Conservation (phyloP, 73 alveolate species). For the Paramecium bursaria region DNA sequence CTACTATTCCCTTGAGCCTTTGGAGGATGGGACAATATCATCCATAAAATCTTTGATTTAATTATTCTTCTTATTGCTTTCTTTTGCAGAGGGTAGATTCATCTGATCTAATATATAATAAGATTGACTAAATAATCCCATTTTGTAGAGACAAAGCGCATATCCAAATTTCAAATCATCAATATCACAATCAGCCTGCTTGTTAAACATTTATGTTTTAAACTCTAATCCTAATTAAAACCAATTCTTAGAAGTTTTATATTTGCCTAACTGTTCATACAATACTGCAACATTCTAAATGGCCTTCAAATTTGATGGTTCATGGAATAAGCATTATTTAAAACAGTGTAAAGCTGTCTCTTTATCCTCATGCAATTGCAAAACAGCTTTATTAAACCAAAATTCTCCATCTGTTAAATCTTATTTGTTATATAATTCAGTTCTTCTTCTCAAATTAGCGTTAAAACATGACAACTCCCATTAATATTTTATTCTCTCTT, state of each 20-base stretch:
- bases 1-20: background rate
- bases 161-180: slow-evolving; percentile 54
- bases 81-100: too few relatives aligned
- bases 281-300: slow-evolving; percentile 38
- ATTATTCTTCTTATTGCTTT: too few relatives aligned
- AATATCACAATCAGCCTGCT: too few relatives aligned
- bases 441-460: background rate
- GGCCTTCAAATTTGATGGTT: slow-evolving; percentile 32
- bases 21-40: too few relatives aligned
- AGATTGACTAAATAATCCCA: slow-evolving; percentile 28
- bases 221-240: slow-evolving; percentile 61
- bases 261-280: slow-evolving; percentile 59
- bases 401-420: slow-evolving; percentile 18
- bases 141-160: slow-evolving; percentile 61
- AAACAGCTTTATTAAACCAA: slow-evolving; percentile 63
- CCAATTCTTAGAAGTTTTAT: slow-evolving; percentile 63
- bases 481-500: slow-evolving; percentile 19
- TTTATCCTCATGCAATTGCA: slow-evolving; percentile 1
- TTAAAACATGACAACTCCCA: slow-evolving; percentile 15
- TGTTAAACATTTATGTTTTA: too few relatives aligned
- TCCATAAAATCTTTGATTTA: too few relatives aligned
- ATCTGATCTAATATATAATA: slow-evolving; percentile 40
- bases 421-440: background rate
- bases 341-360: slow-evolving; percentile 50
- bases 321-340: slow-evolving; percentile 33